Percentiles rank a stretch among this genome's conserved stretches.
Conservation (phyloP, 306 rosid genomes). For the Lathyrus aphaca region DNA sequence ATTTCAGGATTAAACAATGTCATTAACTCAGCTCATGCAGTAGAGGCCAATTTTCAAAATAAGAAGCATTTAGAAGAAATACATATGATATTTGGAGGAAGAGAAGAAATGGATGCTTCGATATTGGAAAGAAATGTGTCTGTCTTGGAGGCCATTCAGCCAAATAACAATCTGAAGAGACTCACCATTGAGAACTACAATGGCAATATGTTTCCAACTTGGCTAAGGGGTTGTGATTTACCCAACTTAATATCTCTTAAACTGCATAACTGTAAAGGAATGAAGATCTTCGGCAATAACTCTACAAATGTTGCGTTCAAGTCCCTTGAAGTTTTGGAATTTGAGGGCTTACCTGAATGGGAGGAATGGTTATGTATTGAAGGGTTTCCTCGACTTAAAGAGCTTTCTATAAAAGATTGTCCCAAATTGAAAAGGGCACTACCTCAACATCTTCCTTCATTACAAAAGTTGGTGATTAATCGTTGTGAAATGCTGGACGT, state of each 20-base stretch:
- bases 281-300: not conserved
- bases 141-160: conserved; percentile 24
- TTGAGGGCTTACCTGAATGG: not conserved
- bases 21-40: not conserved
- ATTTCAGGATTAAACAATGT: not conserved
- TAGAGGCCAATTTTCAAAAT: not conserved
- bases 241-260: conserved; percentile 17
- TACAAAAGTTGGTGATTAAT: not conserved
- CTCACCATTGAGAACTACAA: not conserved
- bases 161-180: conserved; percentile 18
- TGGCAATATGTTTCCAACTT: conserved; percentile 34
- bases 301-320: not conserved
- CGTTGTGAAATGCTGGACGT: not conserved
- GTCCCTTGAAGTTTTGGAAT: not conserved
- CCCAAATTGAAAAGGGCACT: not conserved
- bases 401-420: not conserved
- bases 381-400: not conserved
- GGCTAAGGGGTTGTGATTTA: conserved; percentile 32
- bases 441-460: conserved; percentile 5
- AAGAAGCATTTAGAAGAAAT: not conserved
- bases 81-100: not conserved
- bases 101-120: not conserved
- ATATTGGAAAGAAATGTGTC: not conserved
- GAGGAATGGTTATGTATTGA: conserved; percentile 2
- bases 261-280: not conserved